Conservation (phyloP, 257 asterid species). For the Coffea canephora region DNA sequence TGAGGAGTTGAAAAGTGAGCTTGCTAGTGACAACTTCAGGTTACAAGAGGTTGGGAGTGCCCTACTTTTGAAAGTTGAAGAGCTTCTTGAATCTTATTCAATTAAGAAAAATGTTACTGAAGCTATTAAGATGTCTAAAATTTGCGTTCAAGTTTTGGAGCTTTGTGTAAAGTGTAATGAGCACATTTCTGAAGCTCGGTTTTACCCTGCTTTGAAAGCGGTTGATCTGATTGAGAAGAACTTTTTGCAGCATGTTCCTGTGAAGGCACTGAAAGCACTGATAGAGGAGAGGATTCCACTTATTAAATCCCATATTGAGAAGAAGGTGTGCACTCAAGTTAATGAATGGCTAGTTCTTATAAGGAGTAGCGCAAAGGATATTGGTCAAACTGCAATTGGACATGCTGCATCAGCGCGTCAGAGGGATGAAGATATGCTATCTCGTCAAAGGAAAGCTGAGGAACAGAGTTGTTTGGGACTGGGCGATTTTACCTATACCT, state of each 20-base stretch:
- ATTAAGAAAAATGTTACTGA: slow-evolving; percentile 72
- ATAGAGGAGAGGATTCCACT: slow-evolving; percentile 65
- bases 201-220: slow-evolving; percentile 92
- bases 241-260: slow-evolving; percentile 64
- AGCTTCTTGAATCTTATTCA: slow-evolving; percentile 76
- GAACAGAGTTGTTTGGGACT: slow-evolving; percentile 80
- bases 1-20: slow-evolving; percentile 82
- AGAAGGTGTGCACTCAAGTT: slow-evolving; percentile 70
- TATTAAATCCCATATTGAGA: slow-evolving; percentile 72
- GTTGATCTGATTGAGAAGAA: slow-evolving; percentile 71
- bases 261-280: slow-evolving; percentile 50
- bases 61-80: slow-evolving; percentile 73
- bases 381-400: slow-evolving; percentile 84
- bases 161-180: slow-evolving; percentile 77
- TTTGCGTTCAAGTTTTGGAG: slow-evolving; percentile 71
- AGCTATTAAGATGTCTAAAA: slow-evolving; percentile 79
- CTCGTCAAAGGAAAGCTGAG: slow-evolving; percentile 90
- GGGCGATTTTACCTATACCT: slow-evolving; percentile 69
- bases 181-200: slow-evolving; percentile 71
- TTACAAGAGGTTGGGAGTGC: slow-evolving; percentile 80
- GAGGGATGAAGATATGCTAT: slow-evolving; percentile 90
- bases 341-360: slow-evolving; percentile 89
- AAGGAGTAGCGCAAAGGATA: slow-evolving; percentile 76
- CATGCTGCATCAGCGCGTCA: slow-evolving; percentile 85
- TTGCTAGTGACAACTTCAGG: slow-evolving; percentile 73